phyloP scores from a whole-genome alignment of 2,329 filamentous ascomycete species.

The Domatiomyces globalis region DNA sequence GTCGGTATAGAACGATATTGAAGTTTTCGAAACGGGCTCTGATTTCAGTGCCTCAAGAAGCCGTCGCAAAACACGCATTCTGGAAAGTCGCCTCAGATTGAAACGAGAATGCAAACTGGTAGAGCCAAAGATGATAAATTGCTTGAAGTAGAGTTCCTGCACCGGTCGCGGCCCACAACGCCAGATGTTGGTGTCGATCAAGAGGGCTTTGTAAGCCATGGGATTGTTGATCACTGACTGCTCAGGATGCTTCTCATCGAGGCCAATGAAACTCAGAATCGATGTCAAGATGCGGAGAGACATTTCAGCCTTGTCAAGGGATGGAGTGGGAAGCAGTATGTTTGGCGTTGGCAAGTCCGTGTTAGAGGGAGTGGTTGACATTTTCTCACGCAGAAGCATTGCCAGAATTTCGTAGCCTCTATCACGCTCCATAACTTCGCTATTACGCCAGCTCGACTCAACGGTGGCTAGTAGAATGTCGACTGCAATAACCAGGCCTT shows the following conservation, averaged over 20 bases:
- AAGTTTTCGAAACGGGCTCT: constrained; percentile 58
- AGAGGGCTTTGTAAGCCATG: constrained; percentile 76
- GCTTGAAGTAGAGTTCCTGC: constrained; percentile 80
- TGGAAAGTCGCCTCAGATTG: constrained; percentile 69
- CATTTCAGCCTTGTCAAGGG: constrained; percentile 37
- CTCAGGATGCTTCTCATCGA: constrained; percentile 62
- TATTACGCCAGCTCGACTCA: constrained; percentile 88
- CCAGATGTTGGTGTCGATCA: constrained; percentile 92
- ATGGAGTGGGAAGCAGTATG: constrained; percentile 20
- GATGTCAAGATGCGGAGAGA: constrained; percentile 53
- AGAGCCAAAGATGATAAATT: constrained; percentile 78
- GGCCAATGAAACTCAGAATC: constrained; percentile 77
- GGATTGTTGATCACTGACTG: constrained; percentile 93
- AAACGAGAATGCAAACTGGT: constrained; percentile 86
- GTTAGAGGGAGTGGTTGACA: constrained; percentile 26
- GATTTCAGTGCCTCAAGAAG: constrained; percentile 81
- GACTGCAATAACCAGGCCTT: constrained; percentile 61
- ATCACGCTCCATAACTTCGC: constrained; percentile 92
- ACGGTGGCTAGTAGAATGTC: constrained; percentile 77
- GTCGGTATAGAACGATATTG: constrained; percentile 60
- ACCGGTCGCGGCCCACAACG: constrained; percentile 60
- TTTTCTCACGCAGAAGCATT: constrained; percentile 68
- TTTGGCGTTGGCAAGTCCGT: constrained; percentile 7
- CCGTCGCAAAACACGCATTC: constrained; percentile 86
- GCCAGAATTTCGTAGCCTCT: constrained; percentile 85